Base-by-base conservation (phyloP, 2,329 filamentous ascomycete genomes). In the Botrytis paeoniae region DNA sequence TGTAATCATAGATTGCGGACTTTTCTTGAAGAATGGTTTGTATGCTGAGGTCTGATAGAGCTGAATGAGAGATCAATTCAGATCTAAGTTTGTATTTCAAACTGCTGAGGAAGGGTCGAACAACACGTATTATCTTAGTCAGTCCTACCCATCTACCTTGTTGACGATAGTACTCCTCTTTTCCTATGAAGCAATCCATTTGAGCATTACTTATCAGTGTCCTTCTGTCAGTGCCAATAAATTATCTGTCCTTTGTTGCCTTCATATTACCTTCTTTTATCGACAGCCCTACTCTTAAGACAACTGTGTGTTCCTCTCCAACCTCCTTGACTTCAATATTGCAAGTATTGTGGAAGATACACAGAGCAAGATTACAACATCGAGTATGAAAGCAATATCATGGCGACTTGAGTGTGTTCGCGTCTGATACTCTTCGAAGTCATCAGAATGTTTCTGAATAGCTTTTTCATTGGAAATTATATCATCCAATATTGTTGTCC, bases 1-100 rank as follows among this genome's bases (percentile, higher is more conserved):
- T 35, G 18, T 3, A 60, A 6, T 6, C 2, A 35, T 22, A 18
- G 2, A 57, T 6, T 6, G 4, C 4, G 0, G 10, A 14, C 1
- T 7, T 35, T 22, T 22, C 4, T n/a, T 8, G 35, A 61, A 16
- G 20, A 9, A 4, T 39, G 12, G 4, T 4, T 16, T n/a, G 12
- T 22, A 18, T 16, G 59, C 4, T 39, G 1, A 14, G 7, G 59
- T 39, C 4, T 61, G 22, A 8, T 1, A 37, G 22, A 37, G 32
- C 3, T 39, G 22, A 22, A 39, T 61, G 14, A 9, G 9, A 61
- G 6, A 18, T n/a, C 25, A 0, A n/a, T n/a, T 18, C 1, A n/a
- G 8, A n/a, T 16, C 2, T 1, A 4, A 61, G 35, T 61, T 39
- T 16, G 12, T 0, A n/a, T 1, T 39, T 25, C 7, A 16, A 61